Conservation (phyloP, 1,284 basidiomycete species). For the Sanghuangporus baumii region DNA sequence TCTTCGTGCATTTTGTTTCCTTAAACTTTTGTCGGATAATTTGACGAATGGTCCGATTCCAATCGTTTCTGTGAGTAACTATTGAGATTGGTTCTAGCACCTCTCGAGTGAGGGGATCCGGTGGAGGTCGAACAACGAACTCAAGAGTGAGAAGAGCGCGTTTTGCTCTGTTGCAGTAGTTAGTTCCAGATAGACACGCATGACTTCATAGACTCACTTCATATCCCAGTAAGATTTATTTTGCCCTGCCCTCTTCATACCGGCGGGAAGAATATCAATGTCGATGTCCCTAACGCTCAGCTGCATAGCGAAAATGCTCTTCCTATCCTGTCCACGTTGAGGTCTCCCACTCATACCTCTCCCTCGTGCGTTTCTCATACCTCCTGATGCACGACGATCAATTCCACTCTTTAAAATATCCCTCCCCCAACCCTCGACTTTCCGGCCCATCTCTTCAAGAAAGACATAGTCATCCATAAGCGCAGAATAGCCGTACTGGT, state of each 20-base stretch:
- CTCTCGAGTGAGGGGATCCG: constrained; percentile 36
- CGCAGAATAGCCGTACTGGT: constrained; percentile 71
- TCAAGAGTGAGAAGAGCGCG: constrained; percentile 70
- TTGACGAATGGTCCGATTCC: constrained; percentile 44
- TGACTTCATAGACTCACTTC: constrained; percentile 49
- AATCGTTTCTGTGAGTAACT: constrained; percentile 56
- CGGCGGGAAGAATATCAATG: constrained; percentile 69
- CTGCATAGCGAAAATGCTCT: constrained; percentile 59
- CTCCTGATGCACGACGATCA: constrained; percentile 20
- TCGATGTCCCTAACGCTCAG: constrained; percentile 64
- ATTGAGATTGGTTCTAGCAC: constrained; percentile 36
- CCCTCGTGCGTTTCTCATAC: constrained; percentile 17
- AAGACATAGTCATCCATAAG: constrained; percentile 85
- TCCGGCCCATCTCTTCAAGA: constrained; percentile 74
- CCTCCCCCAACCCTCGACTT: constrained; percentile 63
- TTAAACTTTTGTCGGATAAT: constrained; percentile 42
- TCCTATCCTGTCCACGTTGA: constrained; percentile 36
- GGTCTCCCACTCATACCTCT: constrained; percentile 17
- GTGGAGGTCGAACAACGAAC: constrained; percentile 53
- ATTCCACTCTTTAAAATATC: constrained; percentile 56
- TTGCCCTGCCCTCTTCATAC: constrained; percentile 73
- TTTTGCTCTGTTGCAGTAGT: constrained; percentile 43
- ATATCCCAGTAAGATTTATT: constrained; percentile 81
- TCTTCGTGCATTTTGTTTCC: constrained; percentile 34
- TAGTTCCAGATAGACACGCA: constrained; percentile 1